phyloP scores from a whole-genome alignment of 176 grass and related monocot genomes.

The Thinopyrum elongatum region DNA sequence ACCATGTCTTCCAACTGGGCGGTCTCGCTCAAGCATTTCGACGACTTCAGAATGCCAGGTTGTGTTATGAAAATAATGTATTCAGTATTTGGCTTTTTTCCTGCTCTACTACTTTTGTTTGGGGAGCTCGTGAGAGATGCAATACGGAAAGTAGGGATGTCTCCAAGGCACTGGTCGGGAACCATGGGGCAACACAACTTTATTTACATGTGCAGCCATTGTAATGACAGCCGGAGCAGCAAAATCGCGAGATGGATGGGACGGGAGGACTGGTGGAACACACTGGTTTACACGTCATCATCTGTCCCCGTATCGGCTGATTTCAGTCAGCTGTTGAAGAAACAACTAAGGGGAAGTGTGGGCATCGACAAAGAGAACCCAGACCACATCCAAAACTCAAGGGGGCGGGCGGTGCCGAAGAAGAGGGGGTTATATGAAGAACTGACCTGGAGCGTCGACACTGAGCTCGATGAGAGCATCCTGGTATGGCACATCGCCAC shows the following conservation, averaged over 20 bases:
- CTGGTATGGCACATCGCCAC: not conserved
- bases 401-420: not conserved
- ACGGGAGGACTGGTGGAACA: not conserved
- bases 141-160: not conserved
- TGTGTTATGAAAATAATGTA: too few relatives aligned
- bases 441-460: not conserved
- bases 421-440: not conserved
- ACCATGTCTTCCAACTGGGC: too few relatives aligned
- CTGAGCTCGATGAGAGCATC: not conserved
- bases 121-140: not conserved
- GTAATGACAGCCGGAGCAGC: not conserved
- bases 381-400: not conserved
- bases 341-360: not conserved
- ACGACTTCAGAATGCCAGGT: too few relatives aligned
- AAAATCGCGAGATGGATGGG: not conserved
- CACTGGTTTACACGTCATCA: not conserved
- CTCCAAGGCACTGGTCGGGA: not conserved
- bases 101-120: too few relatives aligned
- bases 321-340: not conserved
- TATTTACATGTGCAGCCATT: too few relatives aligned
- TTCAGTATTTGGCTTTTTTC: too few relatives aligned
- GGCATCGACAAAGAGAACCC: not conserved
- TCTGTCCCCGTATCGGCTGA: not conserved
- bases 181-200: not conserved
- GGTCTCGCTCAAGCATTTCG: too few relatives aligned